phyloP scores from a whole-genome alignment of 768 basidiomycete species.

The Rhodotorula graminis region DNA sequence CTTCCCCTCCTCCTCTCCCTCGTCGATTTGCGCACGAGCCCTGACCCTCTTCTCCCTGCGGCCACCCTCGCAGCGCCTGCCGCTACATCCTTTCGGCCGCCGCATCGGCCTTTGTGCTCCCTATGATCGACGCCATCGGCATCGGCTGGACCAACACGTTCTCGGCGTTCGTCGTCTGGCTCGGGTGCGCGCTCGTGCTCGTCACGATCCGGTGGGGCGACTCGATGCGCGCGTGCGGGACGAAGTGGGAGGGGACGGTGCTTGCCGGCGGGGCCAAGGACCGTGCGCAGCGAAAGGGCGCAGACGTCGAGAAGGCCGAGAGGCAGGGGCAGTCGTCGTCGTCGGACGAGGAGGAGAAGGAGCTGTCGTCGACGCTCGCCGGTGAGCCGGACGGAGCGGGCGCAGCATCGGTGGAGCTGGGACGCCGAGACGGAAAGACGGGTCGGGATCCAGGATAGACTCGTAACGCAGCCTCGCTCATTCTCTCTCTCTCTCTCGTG shows the following conservation, averaged over 20 bases:
- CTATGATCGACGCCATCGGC: constrained; percentile 46
- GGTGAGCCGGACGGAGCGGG: no score
- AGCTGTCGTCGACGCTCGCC: no score
- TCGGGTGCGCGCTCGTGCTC: constrained; percentile 26
- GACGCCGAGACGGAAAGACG: no score
- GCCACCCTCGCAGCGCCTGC: not conserved
- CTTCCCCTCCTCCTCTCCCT: no score
- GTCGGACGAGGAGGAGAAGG: not conserved
- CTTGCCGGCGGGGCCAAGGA: not conserved
- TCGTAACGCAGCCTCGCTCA: no score
- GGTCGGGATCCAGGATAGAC: no score
- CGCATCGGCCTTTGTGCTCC: constrained; percentile 47
- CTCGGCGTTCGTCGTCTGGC: constrained; percentile 39
- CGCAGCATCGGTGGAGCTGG: no score
- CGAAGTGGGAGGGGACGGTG: constrained; percentile 4
- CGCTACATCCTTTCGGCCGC: constrained; percentile 41
- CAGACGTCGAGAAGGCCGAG: not conserved
- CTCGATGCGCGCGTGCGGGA: constrained; percentile 7
- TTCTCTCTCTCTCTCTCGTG: no score
- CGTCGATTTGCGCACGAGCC: no score
- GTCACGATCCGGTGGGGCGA: constrained; percentile 16
- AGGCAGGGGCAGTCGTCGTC: not conserved
- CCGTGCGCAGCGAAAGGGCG: not conserved
- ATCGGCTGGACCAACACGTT: constrained; percentile 48
- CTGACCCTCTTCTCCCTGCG: no score